Percentiles rank a stretch among this genome's conserved stretches.
These are phyloP conservation scores for Eucalyptus cloeziana DNA, from an alignment of 345 rosid genomes.

Conservation along the genomic window DNA sequence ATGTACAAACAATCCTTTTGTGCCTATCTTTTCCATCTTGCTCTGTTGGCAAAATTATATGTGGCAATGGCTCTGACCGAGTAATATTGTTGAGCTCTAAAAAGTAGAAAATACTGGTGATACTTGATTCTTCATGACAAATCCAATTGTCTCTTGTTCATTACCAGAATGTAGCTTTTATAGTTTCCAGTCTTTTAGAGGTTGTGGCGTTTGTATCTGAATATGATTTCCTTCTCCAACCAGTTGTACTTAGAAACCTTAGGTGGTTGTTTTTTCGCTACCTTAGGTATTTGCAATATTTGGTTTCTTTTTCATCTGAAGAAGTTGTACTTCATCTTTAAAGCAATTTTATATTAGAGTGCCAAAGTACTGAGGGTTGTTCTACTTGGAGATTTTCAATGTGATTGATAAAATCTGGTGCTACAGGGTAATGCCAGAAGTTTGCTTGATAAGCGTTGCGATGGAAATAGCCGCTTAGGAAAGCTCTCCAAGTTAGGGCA, in stretches of 20 bases:
- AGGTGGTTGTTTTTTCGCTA: neutral
- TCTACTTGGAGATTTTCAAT: neutral
- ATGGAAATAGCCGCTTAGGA: slow-evolving; percentile 61
- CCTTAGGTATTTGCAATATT: neutral
- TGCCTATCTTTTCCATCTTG: neutral
- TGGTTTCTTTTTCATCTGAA: neutral
- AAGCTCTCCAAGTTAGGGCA: slow-evolving; percentile 76
- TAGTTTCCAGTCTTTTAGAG: neutral
- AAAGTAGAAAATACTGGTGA: neutral
- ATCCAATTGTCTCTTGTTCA: neutral
- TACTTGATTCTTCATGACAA: neutral
- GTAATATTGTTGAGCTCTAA: neutral
- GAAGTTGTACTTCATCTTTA: neutral
- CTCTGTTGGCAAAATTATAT: neutral
- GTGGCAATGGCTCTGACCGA: neutral
- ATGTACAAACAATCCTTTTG: neutral
- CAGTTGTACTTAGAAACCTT: neutral
- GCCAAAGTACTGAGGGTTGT: neutral
- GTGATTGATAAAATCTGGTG: neutral
- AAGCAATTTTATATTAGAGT: neutral
- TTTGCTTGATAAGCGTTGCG: slow-evolving; percentile 75
- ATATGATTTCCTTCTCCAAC: neutral
- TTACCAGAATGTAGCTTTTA: neutral
- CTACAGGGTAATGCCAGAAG: slow-evolving; percentile 91
- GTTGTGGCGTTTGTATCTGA: neutral